Percentiles rank a stretch among this genome's conserved stretches.
Evolutionary conservation across 2,329 filamentous ascomycete genomes (phyloP).

Genomic region (Monilinia vaccinii-corymbosi): DNA sequence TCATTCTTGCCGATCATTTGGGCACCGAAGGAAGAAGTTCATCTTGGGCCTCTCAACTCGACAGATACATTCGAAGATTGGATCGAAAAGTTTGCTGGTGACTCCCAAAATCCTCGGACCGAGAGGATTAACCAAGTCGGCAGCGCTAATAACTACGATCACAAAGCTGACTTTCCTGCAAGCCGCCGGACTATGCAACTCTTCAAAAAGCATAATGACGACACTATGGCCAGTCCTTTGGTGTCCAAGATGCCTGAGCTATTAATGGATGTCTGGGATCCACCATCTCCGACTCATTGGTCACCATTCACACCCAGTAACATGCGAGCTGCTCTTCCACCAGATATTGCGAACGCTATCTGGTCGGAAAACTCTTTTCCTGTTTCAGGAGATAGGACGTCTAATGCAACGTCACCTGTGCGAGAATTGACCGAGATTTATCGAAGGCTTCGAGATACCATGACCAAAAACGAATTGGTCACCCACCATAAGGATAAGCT

Average conservation of each 20-base stretch:
- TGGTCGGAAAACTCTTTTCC: slow-evolving; percentile 28
- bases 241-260: slow-evolving; percentile 24
- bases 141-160: slow-evolving; percentile 4
- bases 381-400: slow-evolving; percentile 31
- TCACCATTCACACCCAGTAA: slow-evolving; percentile 10
- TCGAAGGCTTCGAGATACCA: slow-evolving; percentile 48
- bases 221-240: slow-evolving; percentile 17
- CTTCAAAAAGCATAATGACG: slow-evolving; percentile 24
- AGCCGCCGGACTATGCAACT: slow-evolving; percentile 15
- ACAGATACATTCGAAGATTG: slow-evolving; percentile 47
- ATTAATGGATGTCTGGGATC: slow-evolving; percentile 24
- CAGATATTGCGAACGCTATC: slow-evolving; percentile 23
- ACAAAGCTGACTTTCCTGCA: slow-evolving; percentile 4
- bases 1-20: slow-evolving; percentile 90
- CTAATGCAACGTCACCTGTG: slow-evolving; percentile 34
- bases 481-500: slow-evolving; percentile 1
- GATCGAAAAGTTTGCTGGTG: slow-evolving; percentile 15
- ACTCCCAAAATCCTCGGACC: slow-evolving; percentile 7
- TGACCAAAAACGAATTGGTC: slow-evolving; percentile 46
- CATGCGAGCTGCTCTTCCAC: slow-evolving; percentile 18
- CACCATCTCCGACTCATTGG: slow-evolving; percentile 19
- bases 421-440: slow-evolving; percentile 53
- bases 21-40: slow-evolving; percentile 82
- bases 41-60: slow-evolving; percentile 61
- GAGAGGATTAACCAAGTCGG: slow-evolving; percentile 12